A percentile compares a stretch with the other conserved stretches of the same genome.
phyloP scores from a whole-genome alignment of 495 filamentous ascomycete genomes.

The Hypomontagnella monticulosa region DNA sequence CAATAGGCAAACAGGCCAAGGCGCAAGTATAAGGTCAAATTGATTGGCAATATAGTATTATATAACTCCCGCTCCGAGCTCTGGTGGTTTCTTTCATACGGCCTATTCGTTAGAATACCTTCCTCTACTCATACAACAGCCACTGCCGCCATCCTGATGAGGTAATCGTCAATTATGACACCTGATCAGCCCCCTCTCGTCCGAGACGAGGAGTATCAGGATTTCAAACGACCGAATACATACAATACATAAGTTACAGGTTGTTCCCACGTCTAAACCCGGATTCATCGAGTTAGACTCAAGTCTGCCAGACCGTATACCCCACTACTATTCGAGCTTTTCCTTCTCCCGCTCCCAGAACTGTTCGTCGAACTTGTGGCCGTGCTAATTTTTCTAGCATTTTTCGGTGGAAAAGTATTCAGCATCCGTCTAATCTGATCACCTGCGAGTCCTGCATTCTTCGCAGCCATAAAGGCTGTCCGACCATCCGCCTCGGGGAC shows the following conservation, averaged over 20 bases:
- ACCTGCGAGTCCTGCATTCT: conserved; percentile 33
- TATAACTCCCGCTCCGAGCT: not conserved
- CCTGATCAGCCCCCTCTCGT: too few relatives aligned
- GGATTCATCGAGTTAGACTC: conserved; percentile 4
- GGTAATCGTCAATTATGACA: too few relatives aligned
- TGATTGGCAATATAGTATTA: too few relatives aligned
- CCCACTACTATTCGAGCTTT: conserved; percentile 11
- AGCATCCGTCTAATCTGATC: conserved; percentile 38
- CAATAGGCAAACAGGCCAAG: not conserved
- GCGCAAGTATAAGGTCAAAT: too few relatives aligned
- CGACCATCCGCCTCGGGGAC: conserved; percentile 30
- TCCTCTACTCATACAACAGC: too few relatives aligned
- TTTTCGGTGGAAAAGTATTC: conserved; percentile 9
- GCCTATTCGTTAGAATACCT: too few relatives aligned
- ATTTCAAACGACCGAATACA: too few relatives aligned
- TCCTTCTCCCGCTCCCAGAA: not conserved
- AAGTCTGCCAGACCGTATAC: conserved; percentile 7
- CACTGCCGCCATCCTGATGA: too few relatives aligned
- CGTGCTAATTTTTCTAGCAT: conserved; percentile 19
- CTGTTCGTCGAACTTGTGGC: conserved; percentile 5
- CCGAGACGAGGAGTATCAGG: not conserved
- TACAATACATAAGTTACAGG: too few relatives aligned
- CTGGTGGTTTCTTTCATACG: too few relatives aligned
- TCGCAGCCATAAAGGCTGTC: conserved; percentile 36
- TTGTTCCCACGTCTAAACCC: not conserved